Percentiles rank a stretch among this genome's conserved stretches.
Conservation (phyloP, 257 asterid species). For the Solanum piurae region DNA sequence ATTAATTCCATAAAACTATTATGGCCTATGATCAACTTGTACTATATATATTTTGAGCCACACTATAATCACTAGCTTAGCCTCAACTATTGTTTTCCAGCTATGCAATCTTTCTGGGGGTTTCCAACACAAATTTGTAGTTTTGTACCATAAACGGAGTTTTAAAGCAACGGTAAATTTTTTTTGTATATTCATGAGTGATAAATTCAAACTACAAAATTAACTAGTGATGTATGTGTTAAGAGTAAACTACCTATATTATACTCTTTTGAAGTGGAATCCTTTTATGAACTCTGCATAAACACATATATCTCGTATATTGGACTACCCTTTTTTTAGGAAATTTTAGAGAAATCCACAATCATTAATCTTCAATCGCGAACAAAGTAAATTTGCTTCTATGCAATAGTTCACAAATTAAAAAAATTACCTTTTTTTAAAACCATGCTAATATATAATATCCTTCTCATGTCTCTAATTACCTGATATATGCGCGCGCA, state of each 20-base stretch:
- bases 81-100: neutral
- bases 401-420: too few species aligned
- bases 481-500: neutral
- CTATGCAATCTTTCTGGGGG: neutral
- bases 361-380: neutral
- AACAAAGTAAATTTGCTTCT: too few species aligned
- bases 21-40: neutral
- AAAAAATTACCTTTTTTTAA: too few species aligned
- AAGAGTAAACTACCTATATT: neutral
- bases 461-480: neutral
- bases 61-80: neutral
- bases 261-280: neutral
- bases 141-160: neutral
- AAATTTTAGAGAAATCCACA: neutral
- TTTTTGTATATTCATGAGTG: neutral
- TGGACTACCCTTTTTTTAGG: neutral
- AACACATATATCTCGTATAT: neutral
- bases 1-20: neutral
- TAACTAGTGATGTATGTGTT: neutral
- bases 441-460: neutral
- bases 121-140: neutral
- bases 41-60: neutral
- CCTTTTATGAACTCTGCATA: neutral
- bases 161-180: neutral
- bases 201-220: neutral